Percentiles rank a stretch among this genome's conserved stretches.
Evolutionary conservation across 2,329 filamentous ascomycete genomes (phyloP).

Genomic region (Coniochaeta hoffmannii): DNA sequence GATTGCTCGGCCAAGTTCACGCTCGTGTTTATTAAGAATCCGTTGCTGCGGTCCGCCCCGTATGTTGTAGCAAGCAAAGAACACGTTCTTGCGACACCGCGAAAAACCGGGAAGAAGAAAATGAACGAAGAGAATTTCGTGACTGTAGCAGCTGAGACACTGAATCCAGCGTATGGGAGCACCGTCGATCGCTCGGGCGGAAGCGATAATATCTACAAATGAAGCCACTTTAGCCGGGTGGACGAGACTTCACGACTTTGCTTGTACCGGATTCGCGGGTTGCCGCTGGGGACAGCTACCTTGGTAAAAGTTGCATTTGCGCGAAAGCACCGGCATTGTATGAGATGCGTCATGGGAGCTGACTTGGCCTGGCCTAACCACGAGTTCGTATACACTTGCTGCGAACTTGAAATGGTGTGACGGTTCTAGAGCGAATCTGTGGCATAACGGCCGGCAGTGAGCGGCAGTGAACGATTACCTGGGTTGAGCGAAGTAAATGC

Average conservation of each 20-base stretch:
- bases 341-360: neutral
- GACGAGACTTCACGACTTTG: slow-evolving; percentile 1
- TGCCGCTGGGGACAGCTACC: neutral
- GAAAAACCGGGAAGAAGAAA: slow-evolving; percentile 12
- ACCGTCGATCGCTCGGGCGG: neutral
- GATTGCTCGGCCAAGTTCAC: neutral
- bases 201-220: slow-evolving; percentile 16
- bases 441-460: neutral
- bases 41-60: slow-evolving; percentile 1
- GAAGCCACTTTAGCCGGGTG: slow-evolving; percentile 15
- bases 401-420: neutral
- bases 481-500: neutral
- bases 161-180: slow-evolving; percentile 2
- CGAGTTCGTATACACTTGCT: neutral
- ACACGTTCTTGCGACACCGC: neutral
- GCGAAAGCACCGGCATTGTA: neutral
- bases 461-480: too few relatives aligned
- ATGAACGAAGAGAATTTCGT: neutral
- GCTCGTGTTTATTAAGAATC: neutral
- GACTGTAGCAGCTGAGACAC: slow-evolving; percentile 6
- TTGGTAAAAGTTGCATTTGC: neutral
- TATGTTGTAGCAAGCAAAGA: neutral
- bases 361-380: neutral
- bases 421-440: neutral
- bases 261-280: slow-evolving; percentile 5